These are phyloP conservation scores for Xenosphaeropsis pyriputrescens DNA, from an alignment of 2,329 filamentous ascomycete species.

Conservation along the genomic window DNA sequence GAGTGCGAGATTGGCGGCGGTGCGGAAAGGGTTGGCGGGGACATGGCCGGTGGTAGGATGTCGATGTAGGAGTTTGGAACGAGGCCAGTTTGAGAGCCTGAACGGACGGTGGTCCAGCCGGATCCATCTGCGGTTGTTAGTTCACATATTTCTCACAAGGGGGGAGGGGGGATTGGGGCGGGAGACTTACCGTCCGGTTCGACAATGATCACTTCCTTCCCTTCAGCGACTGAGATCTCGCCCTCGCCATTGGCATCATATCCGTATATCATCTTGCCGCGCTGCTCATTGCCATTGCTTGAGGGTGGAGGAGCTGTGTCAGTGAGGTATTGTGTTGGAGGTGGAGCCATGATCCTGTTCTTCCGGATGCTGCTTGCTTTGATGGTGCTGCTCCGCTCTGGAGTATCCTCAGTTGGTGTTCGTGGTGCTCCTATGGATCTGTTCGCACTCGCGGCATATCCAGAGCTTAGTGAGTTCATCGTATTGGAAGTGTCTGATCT, in stretches of 20 bases:
- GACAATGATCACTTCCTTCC: conserved; percentile 60
- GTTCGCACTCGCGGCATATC: conserved; percentile 67
- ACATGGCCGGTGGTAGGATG: conserved; percentile 22
- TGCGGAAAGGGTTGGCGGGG: conserved; percentile 7
- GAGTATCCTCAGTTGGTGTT: conserved; percentile 31
- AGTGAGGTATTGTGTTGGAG: conserved; percentile 66
- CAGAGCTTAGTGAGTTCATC: conserved; percentile 79
- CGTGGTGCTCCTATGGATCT: conserved; percentile 50
- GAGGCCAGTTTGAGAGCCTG: conserved; percentile 63
- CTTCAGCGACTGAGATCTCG: conserved; percentile 69
- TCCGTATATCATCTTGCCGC: conserved; percentile 77
- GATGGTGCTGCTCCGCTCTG: conserved; percentile 17
- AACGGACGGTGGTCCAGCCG: conserved; percentile 79
- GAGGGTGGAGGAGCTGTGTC: conserved; percentile 20
- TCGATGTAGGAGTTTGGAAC: conserved; percentile 84
- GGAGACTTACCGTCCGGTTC: conserved; percentile 70
- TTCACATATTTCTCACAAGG: conserved; percentile 12
- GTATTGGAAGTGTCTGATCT: conserved; percentile 53
- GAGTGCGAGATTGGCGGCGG: conserved; percentile 21
- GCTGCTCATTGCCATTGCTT: conserved; percentile 35
- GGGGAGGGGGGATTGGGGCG: background rate
- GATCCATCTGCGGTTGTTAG: conserved; percentile 51
- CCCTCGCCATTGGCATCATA: conserved; percentile 73
- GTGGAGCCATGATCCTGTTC: conserved; percentile 73
- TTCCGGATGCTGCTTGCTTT: conserved; percentile 26